Base-by-base conservation (phyloP, 108 stramenopile species). In the Cyclotella cryptica region DNA sequence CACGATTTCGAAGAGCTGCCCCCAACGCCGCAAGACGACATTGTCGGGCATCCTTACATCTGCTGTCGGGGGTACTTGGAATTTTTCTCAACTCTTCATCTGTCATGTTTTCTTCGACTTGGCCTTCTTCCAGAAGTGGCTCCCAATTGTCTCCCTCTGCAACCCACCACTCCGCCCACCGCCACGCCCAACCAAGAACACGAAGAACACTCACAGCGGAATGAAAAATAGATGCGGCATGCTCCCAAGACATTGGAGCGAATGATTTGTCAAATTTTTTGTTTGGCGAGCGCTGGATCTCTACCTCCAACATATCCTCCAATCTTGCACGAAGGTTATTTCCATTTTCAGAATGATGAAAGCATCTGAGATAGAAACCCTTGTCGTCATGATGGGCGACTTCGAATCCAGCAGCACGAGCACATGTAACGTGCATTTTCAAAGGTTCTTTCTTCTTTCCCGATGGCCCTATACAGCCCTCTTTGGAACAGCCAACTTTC, bases 101-200 rank as follows among this genome's bases (percentile, higher is more conserved):
- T 45, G 93, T 89, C 90, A 92, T 92, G 6, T 89, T 72, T 74
- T 61, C 79, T 75, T 92, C 93, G 12, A 70, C 71, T 77, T 93
- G 81, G 12, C 87, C 90, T 17, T 74, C 75, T 72, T 93, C 92
- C 14, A 93, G 58, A 29, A 96, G 72, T 7, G 90, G 92, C 53
- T 93, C 95, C 93, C 90, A 93, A 42, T 79, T 89, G 41, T 88
- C 89, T 30, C 90, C 93, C 55, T 72, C 72, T 28, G 85, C 84
- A 10, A 96, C 95, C 95, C 95, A 96, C 83, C 88, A 93, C 63
- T 94, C 92, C 19, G 93, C 86, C 95, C 95, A 96, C 55, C 93
- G 78, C 95, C 95, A 96, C 14, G 93, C 93, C 95, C 95, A 96
- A 18, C 95, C 91, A 26, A 96, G 72, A 18, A 74, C 81, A 21